Conservation (phyloP, 768 basidiomycete genomes). For the Polyporus arcularius region DNA sequence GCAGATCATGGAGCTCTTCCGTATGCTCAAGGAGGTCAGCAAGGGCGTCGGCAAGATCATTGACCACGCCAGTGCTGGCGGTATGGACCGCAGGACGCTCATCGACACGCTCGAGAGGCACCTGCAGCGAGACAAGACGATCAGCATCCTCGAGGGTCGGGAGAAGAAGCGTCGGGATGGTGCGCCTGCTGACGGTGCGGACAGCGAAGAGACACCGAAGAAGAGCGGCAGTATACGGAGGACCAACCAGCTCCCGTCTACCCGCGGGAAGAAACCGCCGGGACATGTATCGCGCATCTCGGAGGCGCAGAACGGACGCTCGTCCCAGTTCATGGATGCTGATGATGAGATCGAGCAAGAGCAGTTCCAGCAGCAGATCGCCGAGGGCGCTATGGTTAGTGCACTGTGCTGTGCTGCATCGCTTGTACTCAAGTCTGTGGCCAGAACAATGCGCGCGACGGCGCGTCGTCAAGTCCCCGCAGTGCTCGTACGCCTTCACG, state of each 20-base stretch:
- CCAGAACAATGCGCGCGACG: constrained; percentile 63
- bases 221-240: constrained; percentile 50
- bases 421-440: constrained; percentile 5
- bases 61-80: constrained; percentile 48
- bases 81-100: constrained; percentile 80
- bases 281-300: constrained; percentile 40
- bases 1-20: constrained; percentile 91
- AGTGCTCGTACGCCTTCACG: constrained; percentile 61
- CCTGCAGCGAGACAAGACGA: constrained; percentile 81
- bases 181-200: constrained; percentile 35
- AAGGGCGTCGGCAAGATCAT: constrained; percentile 75
- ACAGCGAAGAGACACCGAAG: constrained; percentile 59
- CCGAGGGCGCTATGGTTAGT: constrained; percentile 71
- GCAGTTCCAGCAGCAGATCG: constrained; percentile 85
- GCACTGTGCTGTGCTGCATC: not conserved
- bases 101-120: constrained; percentile 81
- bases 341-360: constrained; percentile 81
- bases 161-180: constrained; percentile 37
- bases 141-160: constrained; percentile 81
- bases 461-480: constrained; percentile 62
- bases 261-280: constrained; percentile 33
- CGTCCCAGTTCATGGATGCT: constrained; percentile 89
- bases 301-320: constrained; percentile 46
- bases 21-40: constrained; percentile 87
- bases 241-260: constrained; percentile 30